phyloP scores from a whole-genome alignment of 345 rosid genomes.

The Citrus trifoliata region DNA sequence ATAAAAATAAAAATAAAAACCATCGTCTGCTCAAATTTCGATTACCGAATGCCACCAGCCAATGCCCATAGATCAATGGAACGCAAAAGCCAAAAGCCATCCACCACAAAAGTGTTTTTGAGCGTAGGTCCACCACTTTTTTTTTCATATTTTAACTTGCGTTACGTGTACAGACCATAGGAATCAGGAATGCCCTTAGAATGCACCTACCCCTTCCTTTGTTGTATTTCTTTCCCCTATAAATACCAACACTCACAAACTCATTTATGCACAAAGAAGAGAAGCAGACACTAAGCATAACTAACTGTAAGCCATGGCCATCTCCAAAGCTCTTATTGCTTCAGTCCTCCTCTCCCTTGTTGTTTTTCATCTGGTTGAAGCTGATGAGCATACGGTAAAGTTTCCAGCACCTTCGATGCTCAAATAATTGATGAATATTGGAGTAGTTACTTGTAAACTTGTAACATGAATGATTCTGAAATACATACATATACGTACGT shows the following conservation, averaged over 20 bases:
- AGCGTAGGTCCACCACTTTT: neutral
- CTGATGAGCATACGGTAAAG: conserved; percentile 32
- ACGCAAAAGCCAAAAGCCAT: neutral
- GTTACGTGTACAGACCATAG: neutral
- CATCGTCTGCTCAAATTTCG: no score
- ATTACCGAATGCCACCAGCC: no score
- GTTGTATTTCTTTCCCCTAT: neutral
- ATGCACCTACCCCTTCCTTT: neutral
- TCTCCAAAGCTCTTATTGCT: conserved; percentile 39
- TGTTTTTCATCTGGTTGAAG: conserved; percentile 39
- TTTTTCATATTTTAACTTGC: neutral
- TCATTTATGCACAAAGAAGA: neutral
- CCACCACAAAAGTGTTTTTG: neutral
- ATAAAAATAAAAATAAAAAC: no score
- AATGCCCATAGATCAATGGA: neutral
- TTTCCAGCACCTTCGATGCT: neutral
- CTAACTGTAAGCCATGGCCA: conserved; percentile 31
- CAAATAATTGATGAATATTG: neutral
- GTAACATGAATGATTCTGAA: neutral
- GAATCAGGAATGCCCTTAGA: neutral
- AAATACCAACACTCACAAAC: conserved; percentile 13
- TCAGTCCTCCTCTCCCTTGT: conserved; percentile 52
- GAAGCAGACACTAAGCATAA: neutral
- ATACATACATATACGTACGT: neutral
- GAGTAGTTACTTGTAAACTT: neutral